Evolutionary conservation across 257 asterid species (phyloP).

Genomic region (Ehretia macrophylla): DNA sequence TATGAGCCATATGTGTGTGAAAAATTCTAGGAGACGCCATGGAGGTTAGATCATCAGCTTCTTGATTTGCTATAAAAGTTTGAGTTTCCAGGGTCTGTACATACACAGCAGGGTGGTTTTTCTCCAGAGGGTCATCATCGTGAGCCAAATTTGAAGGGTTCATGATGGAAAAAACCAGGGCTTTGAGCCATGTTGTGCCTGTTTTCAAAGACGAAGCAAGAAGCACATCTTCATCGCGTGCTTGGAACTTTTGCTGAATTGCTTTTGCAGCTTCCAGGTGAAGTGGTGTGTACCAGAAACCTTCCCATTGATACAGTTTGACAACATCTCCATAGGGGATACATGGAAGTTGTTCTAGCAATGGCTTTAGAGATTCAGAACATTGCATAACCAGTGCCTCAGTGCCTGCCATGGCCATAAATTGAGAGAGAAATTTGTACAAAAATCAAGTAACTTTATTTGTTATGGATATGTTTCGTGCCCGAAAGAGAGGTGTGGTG

Average conservation of each 20-base stretch:
- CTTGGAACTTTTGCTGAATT: conserved; percentile 8
- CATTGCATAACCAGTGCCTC: conserved; percentile 1
- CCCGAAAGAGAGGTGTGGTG: too few relatives aligned
- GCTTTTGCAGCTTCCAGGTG: conserved; percentile 1
- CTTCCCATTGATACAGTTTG: conserved; percentile 8
- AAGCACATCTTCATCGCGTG: conserved; percentile 28
- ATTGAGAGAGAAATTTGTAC: neutral
- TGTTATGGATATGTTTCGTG: too few relatives aligned
- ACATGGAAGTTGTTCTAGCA: conserved; percentile 1
- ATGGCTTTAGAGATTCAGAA: conserved; percentile 4
- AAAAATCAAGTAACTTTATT: too few relatives aligned
- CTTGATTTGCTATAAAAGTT: neutral
- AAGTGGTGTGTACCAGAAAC: conserved; percentile 6
- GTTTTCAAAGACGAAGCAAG: conserved; percentile 31
- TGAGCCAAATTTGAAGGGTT: neutral
- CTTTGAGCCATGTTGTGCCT: conserved; percentile 50
- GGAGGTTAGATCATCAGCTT: neutral
- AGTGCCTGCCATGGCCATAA: neutral
- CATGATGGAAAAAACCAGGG: conserved; percentile 29
- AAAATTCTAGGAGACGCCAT: conserved; percentile 31
- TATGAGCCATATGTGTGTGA: conserved; percentile 40
- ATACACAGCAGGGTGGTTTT: neutral
- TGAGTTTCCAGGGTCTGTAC: conserved; percentile 3
- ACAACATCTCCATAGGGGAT: neutral
- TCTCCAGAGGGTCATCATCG: conserved; percentile 1